Percentiles rank a stretch among this genome's conserved stretches.
These are phyloP conservation scores for Chimonanthus praecox DNA, from an alignment of 164 flowering plant species.

Conservation along the genomic window DNA sequence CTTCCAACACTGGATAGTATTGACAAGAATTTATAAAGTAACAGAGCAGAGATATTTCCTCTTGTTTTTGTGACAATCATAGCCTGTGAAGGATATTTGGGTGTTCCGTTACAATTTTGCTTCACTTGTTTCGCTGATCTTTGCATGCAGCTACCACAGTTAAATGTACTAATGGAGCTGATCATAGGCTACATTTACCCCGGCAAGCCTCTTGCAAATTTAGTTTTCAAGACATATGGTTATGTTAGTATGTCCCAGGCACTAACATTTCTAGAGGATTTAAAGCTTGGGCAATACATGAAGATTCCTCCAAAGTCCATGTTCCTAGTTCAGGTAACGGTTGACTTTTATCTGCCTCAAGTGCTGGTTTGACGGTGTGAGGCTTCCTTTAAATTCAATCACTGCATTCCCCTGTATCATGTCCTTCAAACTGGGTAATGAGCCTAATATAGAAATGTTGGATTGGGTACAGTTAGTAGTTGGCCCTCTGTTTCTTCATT, in stretches of 20 bases:
- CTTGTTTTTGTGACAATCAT: too few species aligned
- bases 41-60: background rate
- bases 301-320: slow-evolving; percentile 71
- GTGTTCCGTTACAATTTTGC: background rate
- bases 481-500: too few species aligned
- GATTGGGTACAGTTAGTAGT: too few species aligned
- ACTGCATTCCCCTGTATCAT: too few species aligned
- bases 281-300: slow-evolving; percentile 76
- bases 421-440: too few species aligned
- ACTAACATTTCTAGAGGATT: slow-evolving; percentile 45
- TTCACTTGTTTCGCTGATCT: background rate
- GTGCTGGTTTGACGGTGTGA: too few species aligned
- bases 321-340: slow-evolving; percentile 62
- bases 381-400: too few species aligned
- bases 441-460: too few species aligned
- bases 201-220: slow-evolving; percentile 56
- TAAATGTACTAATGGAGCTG: slow-evolving; percentile 55
- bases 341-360: background rate
- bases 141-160: slow-evolving; percentile 36
- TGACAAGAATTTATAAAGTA: background rate
- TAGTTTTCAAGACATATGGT: slow-evolving; percentile 60
- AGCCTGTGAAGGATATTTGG: background rate
- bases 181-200: slow-evolving; percentile 58
- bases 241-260: slow-evolving; percentile 48
- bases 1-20: too few species aligned